Base-by-base conservation (phyloP, 2,329 filamentous ascomycete species). In the Bertia moriformis region DNA sequence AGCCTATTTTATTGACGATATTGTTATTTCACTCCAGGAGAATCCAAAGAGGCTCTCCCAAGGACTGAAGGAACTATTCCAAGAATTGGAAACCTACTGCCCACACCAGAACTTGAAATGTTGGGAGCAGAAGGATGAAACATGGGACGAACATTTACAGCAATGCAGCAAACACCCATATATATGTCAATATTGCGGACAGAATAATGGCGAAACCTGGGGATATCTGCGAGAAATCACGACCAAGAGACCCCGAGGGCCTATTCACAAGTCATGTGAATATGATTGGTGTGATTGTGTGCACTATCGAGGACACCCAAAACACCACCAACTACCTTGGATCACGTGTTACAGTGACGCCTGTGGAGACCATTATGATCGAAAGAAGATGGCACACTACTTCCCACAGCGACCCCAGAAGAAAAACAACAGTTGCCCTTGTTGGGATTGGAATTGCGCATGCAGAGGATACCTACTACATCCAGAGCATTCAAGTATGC, bases 61-160 rank as follows among this genome's bases (percentile, higher is more conserved):
- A n/a, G n/a, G n/a, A n/a, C n/a, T n/a, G n/a, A n/a, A n/a, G n/a
- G n/a, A n/a, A n/a, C n/a, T n/a, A n/a, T n/a, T n/a, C n/a, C n/a
- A n/a, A n/a, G n/a, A n/a, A n/a, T n/a, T n/a, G n/a, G n/a, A n/a
- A n/a, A n/a, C n/a, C n/a, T n/a, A n/a, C n/a, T n/a, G n/a, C n/a
- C n/a, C n/a, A n/a, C n/a, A 29, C n/a, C n/a, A 29, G 24, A 29
- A 29, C 24, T n/a, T 29, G n/a, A n/a, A 29, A 29, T 29, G n/a
- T 29, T 29, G n/a, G 24, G n/a, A 10, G 10, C n/a, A n/a, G n/a
- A n/a, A 29, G n/a, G 24, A 10, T 29, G 24, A 29, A n/a, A 10
- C n/a, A 29, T 29, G 24, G 24, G 24, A 29, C 24, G 10, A 10
- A 29, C 24, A 29, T 29, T 10, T n/a, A 29, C n/a, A 29, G 10